phyloP scores from a whole-genome alignment of 306 rosid species.

The Urtica urens region DNA sequence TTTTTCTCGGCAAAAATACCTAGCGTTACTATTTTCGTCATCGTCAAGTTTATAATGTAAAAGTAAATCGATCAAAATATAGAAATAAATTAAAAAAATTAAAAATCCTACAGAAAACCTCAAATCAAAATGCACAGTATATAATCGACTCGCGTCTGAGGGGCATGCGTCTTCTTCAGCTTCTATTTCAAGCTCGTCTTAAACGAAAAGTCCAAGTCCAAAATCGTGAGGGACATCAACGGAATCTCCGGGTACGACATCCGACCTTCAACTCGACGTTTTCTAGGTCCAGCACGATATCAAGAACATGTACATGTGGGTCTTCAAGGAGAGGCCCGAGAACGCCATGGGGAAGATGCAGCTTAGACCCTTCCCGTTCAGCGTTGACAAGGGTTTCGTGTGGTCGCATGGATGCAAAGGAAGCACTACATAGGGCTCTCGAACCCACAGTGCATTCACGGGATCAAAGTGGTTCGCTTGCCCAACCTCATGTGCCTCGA shows the following conservation, averaged over 20 bases:
- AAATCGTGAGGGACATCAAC: too few species aligned
- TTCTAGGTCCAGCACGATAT: constrained; percentile 95
- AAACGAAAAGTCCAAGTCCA: constrained; percentile 73
- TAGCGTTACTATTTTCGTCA: too few species aligned
- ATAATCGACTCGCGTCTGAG: too few species aligned
- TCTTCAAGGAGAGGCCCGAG: constrained; percentile 89
- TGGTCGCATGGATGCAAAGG: constrained; percentile 95
- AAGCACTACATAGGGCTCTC: constrained; percentile 91
- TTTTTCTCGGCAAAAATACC: too few species aligned
- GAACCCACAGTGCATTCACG: constrained; percentile 90
- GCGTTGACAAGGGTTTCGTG: constrained; percentile 76
- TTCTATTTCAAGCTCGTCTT: constrained; percentile 77
- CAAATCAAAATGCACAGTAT: too few species aligned
- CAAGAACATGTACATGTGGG: constrained; percentile 99
- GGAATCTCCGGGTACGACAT: too few species aligned
- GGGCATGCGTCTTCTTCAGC: constrained; percentile 93
- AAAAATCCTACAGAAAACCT: too few species aligned
- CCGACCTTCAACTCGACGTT: constrained; percentile 77
- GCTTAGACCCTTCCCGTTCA: constrained; percentile 79
- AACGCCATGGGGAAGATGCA: constrained; percentile 97
- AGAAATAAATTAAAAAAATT: too few species aligned
- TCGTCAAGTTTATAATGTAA: too few species aligned
- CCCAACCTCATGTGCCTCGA: constrained; percentile 59
- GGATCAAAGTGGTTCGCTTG: constrained; percentile 57
- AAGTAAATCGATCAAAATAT: too few species aligned